A percentile compares a stretch with the other conserved stretches of the same genome.
phyloP scores from a whole-genome alignment of 2,329 filamentous ascomycete species.

The Beauveria pseudobassiana region DNA sequence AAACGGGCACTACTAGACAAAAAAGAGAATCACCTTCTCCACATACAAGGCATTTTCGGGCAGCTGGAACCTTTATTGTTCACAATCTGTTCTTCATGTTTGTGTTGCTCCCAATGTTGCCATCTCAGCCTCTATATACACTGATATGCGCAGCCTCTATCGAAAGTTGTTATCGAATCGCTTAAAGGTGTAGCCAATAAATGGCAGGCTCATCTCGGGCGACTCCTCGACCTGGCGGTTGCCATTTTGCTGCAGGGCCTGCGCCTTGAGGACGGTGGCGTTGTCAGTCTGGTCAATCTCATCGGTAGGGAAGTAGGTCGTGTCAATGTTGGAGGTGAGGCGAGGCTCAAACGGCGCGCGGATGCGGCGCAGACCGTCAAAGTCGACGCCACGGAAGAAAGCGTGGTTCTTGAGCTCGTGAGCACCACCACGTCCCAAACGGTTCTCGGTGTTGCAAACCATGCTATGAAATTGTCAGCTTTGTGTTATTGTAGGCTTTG shows the following conservation, averaged over 20 bases:
- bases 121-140: background rate
- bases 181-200: constrained; percentile 67
- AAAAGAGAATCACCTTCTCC: background rate
- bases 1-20: background rate
- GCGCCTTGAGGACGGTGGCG: constrained; percentile 75
- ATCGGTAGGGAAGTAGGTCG: constrained; percentile 97
- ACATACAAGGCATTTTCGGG: background rate
- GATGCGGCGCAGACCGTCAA: constrained; percentile 86
- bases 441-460: constrained; percentile 88
- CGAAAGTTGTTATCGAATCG: constrained; percentile 74
- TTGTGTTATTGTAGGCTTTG: background rate
- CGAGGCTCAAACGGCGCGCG: constrained; percentile 94
- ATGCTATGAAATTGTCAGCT: constrained; percentile 50
- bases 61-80: background rate
- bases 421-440: constrained; percentile 78
- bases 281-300: constrained; percentile 97
- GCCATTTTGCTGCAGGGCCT: constrained; percentile 64
- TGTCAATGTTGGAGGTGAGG: constrained; percentile 87
- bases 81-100: background rate
- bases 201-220: constrained; percentile 91
- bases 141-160: constrained; percentile 25
- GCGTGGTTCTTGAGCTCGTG: constrained; percentile 88
- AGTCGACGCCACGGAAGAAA: constrained; percentile 96
- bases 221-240: constrained; percentile 59
- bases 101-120: background rate